phyloP scores from a whole-genome alignment of 805 yeast species.

The Candida namnaoensis region DNA sequence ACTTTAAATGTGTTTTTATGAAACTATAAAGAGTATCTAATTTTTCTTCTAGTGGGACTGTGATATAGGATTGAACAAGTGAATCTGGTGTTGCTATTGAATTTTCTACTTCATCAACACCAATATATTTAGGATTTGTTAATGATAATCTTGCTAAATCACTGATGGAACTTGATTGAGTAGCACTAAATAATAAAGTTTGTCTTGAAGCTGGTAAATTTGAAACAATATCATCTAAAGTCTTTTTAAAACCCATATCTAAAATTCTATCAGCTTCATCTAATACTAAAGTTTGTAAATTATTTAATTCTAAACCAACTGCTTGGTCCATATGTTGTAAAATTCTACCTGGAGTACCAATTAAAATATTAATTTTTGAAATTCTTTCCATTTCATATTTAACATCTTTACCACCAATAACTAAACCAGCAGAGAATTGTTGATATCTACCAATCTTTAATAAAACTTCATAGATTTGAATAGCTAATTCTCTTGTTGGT shows the following conservation, averaged over 20 bases:
- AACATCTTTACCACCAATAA: conserved; percentile 56
- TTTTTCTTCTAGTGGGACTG: conserved; percentile 68
- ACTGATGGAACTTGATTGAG: conserved; percentile 80
- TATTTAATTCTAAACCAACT: conserved; percentile 54
- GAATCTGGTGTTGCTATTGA: conserved; percentile 76
- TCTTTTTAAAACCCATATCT: conserved; percentile 69
- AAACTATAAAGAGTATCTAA: conserved; percentile 70
- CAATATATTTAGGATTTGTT: conserved; percentile 84
- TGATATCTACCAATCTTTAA: conserved; percentile 47
- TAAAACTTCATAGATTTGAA: conserved; percentile 66
- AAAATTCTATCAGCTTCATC: conserved; percentile 93
- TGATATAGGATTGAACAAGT: conserved; percentile 75
- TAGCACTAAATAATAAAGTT: conserved; percentile 91
- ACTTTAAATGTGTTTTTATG: conserved; percentile 63
- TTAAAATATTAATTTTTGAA: conserved; percentile 61
- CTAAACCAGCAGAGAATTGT: conserved; percentile 54
- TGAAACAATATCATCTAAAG: conserved; percentile 59
- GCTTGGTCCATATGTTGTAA: conserved; percentile 64
- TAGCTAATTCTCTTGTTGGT: conserved; percentile 60
- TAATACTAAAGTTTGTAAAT: conserved; percentile 62
- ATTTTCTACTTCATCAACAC: conserved; percentile 60
- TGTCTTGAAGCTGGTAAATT: conserved; percentile 83
- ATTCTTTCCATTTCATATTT: conserved; percentile 71
- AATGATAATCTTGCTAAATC: conserved; percentile 80
- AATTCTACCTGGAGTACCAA: conserved; percentile 91